phyloP scores from a whole-genome alignment of 2,329 filamentous ascomycete species.

The Cladobotryum protrusum region DNA sequence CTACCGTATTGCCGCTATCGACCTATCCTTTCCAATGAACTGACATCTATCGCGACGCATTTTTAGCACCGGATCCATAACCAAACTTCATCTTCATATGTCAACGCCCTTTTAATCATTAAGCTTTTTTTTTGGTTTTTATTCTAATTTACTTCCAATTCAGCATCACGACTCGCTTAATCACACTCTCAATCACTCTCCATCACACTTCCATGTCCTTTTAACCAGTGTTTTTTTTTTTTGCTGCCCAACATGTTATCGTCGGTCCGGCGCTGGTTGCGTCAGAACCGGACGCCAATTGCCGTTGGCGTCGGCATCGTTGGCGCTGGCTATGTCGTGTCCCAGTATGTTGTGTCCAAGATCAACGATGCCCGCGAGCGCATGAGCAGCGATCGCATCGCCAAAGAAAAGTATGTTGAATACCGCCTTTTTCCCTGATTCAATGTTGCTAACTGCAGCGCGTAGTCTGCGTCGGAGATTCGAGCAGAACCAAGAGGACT shows the following conservation, averaged over 20 bases:
- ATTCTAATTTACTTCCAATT: not conserved
- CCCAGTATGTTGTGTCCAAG: conserved; percentile 88
- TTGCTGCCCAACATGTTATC: conserved; percentile 45
- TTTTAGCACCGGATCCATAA: too few species aligned
- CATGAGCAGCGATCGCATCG: conserved; percentile 92
- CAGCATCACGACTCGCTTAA: not conserved
- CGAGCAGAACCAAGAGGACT: conserved; percentile 98
- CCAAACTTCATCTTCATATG: too few species aligned
- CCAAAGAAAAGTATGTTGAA: conserved; percentile 75
- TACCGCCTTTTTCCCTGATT: not conserved
- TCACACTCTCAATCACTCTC: not conserved
- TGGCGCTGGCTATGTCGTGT: conserved; percentile 84
- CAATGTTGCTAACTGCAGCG: not conserved
- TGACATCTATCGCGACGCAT: conserved; percentile 6
- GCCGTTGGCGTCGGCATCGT: conserved; percentile 82
- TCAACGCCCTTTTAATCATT: too few species aligned
- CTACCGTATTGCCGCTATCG: too few species aligned
- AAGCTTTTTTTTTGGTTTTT: too few species aligned
- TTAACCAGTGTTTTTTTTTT: too few species aligned
- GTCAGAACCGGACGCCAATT: conserved; percentile 83
- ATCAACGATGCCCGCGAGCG: conserved; percentile 90
- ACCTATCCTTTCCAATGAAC: not conserved
- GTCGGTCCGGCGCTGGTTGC: conserved; percentile 82
- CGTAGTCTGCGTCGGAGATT: conserved; percentile 84
- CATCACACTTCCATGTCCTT: conserved; percentile 6